Percentiles rank a stretch among this genome's conserved stretches.
These are phyloP conservation scores for Globisporangium canariense DNA, from an alignment of 352 stramenopile species.

Conservation along the genomic window DNA sequence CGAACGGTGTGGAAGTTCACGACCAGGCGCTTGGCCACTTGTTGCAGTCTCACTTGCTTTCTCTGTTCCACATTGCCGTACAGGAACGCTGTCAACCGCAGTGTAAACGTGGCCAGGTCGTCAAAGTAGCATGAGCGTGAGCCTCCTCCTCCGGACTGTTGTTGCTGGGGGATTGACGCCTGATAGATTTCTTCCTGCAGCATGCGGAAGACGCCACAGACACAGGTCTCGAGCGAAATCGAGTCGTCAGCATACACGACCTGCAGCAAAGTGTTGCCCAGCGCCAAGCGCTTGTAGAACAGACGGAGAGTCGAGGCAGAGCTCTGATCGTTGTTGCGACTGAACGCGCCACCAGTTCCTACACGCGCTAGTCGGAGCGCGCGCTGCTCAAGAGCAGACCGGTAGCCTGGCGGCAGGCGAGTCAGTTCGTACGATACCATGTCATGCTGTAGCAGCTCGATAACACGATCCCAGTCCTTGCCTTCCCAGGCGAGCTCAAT, in stretches of 20 bases:
- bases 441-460: constrained; percentile 43
- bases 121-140: constrained; percentile 17
- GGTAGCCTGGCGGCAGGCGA: constrained; percentile 32
- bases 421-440: constrained; percentile 35
- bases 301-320: constrained; percentile 26
- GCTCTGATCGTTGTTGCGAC: constrained; percentile 19
- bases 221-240: constrained; percentile 30
- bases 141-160: background rate
- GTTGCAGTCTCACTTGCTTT: constrained; percentile 26
- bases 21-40: constrained; percentile 28
- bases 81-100: constrained; percentile 29
- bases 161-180: constrained; percentile 11
- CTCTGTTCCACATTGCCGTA: constrained; percentile 22
- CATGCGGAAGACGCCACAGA: constrained; percentile 36
- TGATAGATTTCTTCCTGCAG: constrained; percentile 57
- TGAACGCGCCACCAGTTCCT: constrained; percentile 22
- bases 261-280: constrained; percentile 38
- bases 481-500: constrained; percentile 47
- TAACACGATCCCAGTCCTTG: constrained; percentile 47
- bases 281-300: constrained; percentile 51
- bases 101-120: constrained; percentile 30
- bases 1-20: constrained; percentile 29
- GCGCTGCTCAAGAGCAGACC: constrained; percentile 41
- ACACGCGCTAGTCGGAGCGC: constrained; percentile 41
- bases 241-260: constrained; percentile 23